Evolutionary conservation across 208 protist genomes (phyloP), one percentile per base, ranked within the genome.

Genomic region (Trypanosoma vivax): DNA sequence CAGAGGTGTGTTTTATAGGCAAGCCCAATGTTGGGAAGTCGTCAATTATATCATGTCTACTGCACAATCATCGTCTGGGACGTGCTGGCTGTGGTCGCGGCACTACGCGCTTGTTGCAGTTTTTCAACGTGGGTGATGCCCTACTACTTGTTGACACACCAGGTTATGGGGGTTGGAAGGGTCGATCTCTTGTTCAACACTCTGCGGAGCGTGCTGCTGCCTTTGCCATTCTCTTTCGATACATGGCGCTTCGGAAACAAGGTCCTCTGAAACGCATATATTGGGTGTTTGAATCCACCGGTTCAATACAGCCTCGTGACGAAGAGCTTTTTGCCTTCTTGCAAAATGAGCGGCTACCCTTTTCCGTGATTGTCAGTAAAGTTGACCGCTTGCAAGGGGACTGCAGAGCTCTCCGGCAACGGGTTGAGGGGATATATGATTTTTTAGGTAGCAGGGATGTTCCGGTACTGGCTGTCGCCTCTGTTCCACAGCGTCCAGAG

Each of bases 1-100:
- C 88, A 0, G 83, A 95, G 54, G 79, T 95, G 29, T 92, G 88
- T 56, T 90, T 95, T 48, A 90, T 92, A 45, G 88, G 88, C 11
- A 88, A 90, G 55, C 83, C 88, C 1, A 92, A 86, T 45, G 73
- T 71, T 33, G 88, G 88, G 28, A 95, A 95, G 64, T 95, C 88
- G 6, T 79, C 79, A 11, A 69, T 95, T 7, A 79, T 95, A 42
- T 86, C 84, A 0, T 82, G 68, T 30, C 63, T 95, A 11, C 54
- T 90, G 21, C 84, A 83, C 61, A 95, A 95, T 49, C 59, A 33
- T n/a, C 65, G 65, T 11, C 55, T 95, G 7, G 88, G 70, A 4
- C 78, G 70, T 46, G 51, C 68, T 24, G 68, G 77, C 14, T 37
- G 43, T 2, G 69, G 50, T 7, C 60, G 65, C 7, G 88, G 88